phyloP scores from a whole-genome alignment of 1,284 basidiomycete species.

The Heterobasidion occidentale region DNA sequence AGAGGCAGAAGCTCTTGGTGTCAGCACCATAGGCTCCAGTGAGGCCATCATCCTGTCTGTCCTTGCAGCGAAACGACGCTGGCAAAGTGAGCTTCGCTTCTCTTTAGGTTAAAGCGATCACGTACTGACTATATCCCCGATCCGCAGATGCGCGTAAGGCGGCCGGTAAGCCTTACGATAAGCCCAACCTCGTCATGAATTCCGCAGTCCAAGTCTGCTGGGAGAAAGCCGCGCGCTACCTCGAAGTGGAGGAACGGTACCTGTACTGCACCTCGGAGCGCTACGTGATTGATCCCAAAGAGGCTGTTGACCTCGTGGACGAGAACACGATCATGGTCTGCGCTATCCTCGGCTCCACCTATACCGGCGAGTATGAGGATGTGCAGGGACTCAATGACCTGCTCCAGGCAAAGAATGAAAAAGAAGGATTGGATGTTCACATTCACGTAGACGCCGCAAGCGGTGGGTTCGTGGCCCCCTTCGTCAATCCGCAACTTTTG shows the following conservation, averaged over 20 bases:
- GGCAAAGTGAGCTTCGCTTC: constrained; percentile 34
- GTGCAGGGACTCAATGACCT: constrained; percentile 31
- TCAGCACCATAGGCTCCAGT: constrained; percentile 66
- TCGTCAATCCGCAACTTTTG: constrained; percentile 49
- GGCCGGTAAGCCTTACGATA: constrained; percentile 52
- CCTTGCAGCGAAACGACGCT: constrained; percentile 66
- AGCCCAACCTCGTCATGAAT: constrained; percentile 56
- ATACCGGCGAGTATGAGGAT: constrained; percentile 70
- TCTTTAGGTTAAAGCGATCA: not conserved
- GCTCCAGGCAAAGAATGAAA: not conserved
- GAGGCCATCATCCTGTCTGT: constrained; percentile 75
- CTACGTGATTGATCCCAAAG: constrained; percentile 58
- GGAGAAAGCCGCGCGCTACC: constrained; percentile 64
- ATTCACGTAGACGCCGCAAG: constrained; percentile 58
- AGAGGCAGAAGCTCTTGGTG: constrained; percentile 9
- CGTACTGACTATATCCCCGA: not conserved
- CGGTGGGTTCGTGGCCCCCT: constrained; percentile 61
- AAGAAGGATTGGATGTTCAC: constrained; percentile 45
- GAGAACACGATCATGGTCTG: constrained; percentile 67
- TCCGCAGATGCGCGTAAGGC: constrained; percentile 43
- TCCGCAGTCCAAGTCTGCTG: constrained; percentile 64
- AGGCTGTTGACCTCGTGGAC: constrained; percentile 60
- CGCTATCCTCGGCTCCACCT: constrained; percentile 55
- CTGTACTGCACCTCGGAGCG: constrained; percentile 43
- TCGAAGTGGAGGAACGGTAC: constrained; percentile 55